These are phyloP conservation scores for Apiotrichum akiyoshidainum DNA, from an alignment of 1,284 basidiomycete species.

Conservation along the genomic window DNA sequence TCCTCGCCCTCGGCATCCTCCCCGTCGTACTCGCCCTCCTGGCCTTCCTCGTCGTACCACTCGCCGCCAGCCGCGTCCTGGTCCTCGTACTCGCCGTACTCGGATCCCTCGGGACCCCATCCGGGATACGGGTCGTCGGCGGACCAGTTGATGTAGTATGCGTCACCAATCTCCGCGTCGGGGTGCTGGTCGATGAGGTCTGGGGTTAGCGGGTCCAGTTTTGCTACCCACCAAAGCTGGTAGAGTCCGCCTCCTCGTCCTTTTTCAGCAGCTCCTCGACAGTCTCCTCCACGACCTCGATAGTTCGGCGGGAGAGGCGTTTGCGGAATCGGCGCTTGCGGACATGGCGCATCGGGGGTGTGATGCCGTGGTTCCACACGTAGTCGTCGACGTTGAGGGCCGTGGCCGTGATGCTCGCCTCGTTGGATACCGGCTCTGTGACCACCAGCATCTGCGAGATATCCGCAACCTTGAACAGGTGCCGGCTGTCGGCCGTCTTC, in stretches of 20 bases:
- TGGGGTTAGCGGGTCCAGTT: slow-evolving; percentile 1
- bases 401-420: slow-evolving; percentile 57
- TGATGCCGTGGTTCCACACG: slow-evolving; percentile 95
- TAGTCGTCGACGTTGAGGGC: slow-evolving; percentile 91
- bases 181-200: slow-evolving; percentile 43
- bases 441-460: slow-evolving; percentile 93
- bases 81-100: slow-evolving; percentile 63
- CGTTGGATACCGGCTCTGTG: slow-evolving; percentile 68
- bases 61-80: slow-evolving; percentile 38
- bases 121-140: slow-evolving; percentile 40
- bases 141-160: slow-evolving; percentile 38
- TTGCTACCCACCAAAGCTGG: slow-evolving; percentile 27
- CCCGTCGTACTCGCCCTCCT: slow-evolving; percentile 45
- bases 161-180: slow-evolving; percentile 39
- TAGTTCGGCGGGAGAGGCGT: slow-evolving; percentile 60
- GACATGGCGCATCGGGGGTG: slow-evolving; percentile 85
- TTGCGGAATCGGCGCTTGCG: slow-evolving; percentile 92
- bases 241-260: slow-evolving; percentile 72
- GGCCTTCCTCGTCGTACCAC: slow-evolving; percentile 35
- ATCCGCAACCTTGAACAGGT: slow-evolving; percentile 98
- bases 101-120: slow-evolving; percentile 55
- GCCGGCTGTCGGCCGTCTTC: slow-evolving; percentile 92
- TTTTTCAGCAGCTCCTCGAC: slow-evolving; percentile 87
- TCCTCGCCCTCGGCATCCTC: slow-evolving; percentile 46
- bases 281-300: slow-evolving; percentile 95